Base-by-base conservation (phyloP, 2,329 filamentous ascomycete species). In the Thielaviopsis euricoi region DNA sequence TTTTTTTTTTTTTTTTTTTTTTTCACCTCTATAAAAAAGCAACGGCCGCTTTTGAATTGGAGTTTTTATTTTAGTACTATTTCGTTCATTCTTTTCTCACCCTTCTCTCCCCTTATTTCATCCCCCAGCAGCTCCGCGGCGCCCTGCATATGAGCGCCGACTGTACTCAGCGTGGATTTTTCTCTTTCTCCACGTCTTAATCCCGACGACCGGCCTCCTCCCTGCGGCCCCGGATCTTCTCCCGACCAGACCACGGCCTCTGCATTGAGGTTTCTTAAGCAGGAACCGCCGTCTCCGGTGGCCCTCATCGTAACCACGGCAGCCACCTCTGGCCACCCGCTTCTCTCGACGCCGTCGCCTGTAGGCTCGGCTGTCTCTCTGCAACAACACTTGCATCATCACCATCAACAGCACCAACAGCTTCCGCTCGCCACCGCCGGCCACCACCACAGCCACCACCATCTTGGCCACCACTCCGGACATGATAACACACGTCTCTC, bases 81-180 rank as follows among this genome's bases (percentile, higher is more conserved):
- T 22, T 23, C 23, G 17, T 17, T 40, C 37, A 21, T 22, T 33
- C 13, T 48, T 52, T 52, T 25, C 49, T 49, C 23, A 22, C 23
- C 50, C 29, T 17, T 17, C 40, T 46, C 25, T 7, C 15, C 48
- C 29, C 37, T n/a, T 12, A 55, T 21, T 17, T 43, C 48, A n/a
- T n/a, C n/a, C n/a, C 23, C 26, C 40, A 33, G 58, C 58, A 59
- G 58, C 56, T 56, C n/a, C 29, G 25, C 55, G 58, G 58, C 58
- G 58, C 58, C 58, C 58, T 60, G 58, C 58, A 57, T 60, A 55
- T 60, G 58, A 60, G 58, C 58, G 58, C 55, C 56, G 58, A 13
- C 46, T 51, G 23, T 21, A 26, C 22, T 48, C 46, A 60, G 23
- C 21, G 58, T 60, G 58, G 58, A 60, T 52, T 55, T 46, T 60